Evolutionary conservation across 352 stramenopile species (phyloP).

Genomic region (Phytophthora syringae): DNA sequence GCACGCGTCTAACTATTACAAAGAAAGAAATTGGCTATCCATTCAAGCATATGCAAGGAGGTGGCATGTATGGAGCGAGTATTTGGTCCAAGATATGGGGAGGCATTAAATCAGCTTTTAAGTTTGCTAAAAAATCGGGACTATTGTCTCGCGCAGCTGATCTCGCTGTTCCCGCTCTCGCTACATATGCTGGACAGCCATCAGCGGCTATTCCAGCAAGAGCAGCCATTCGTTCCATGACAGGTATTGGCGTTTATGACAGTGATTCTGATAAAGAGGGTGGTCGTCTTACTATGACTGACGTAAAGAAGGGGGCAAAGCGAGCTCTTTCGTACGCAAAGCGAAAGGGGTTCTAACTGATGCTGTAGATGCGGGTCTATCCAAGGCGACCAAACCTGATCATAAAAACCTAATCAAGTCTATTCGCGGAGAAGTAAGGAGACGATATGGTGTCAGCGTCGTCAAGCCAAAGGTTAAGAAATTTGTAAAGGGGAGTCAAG

Average conservation of each 20-base stretch:
- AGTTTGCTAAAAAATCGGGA: too few species aligned
- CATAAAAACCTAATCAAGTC: slow-evolving; percentile 10
- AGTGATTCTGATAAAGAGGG: slow-evolving; percentile 12
- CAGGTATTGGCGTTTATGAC: slow-evolving; percentile 19
- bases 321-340: slow-evolving; percentile 16
- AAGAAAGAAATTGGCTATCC: slow-evolving; percentile 2
- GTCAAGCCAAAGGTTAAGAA: slow-evolving; percentile 12
- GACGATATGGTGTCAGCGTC: slow-evolving; percentile 18
- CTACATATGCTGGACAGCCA: slow-evolving; percentile 4
- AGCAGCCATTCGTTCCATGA: slow-evolving; percentile 15
- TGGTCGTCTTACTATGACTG: slow-evolving; percentile 1
- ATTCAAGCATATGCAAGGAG: not conserved
- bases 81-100: slow-evolving; percentile 25
- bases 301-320: slow-evolving; percentile 18
- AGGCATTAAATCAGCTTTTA: too few species aligned
- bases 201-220: too few species aligned
- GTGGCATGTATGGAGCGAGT: too few species aligned
- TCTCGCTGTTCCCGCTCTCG: slow-evolving; percentile 11
- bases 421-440: not conserved
- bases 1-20: not conserved
- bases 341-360: slow-evolving; percentile 17
- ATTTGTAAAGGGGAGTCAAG: not conserved
- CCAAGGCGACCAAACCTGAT: slow-evolving; percentile 10
- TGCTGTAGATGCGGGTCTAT: slow-evolving; percentile 5
- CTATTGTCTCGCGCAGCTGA: slow-evolving; percentile 12